Conservation (phyloP, 148 eudicot genomes). For the Chenopodium quinoa region DNA sequence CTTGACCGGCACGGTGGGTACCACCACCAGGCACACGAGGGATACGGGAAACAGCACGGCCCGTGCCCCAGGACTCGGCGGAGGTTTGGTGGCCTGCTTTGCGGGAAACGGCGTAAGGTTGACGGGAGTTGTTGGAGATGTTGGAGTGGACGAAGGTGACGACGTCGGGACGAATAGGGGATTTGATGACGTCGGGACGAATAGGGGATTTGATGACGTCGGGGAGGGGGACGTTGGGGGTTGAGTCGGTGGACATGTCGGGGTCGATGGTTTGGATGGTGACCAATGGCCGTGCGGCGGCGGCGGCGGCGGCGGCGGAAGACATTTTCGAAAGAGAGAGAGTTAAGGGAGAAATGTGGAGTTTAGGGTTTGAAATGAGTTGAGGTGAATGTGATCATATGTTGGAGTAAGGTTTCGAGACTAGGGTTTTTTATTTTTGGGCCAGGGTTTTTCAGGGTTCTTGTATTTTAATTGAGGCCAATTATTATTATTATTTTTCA, state of each 20-base stretch:
- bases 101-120: slow-evolving; percentile 44
- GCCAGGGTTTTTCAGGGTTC: no score
- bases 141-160: slow-evolving; percentile 40
- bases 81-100: slow-evolving; percentile 44
- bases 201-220: slow-evolving; percentile 42
- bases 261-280: slow-evolving; percentile 35
- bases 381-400: no score
- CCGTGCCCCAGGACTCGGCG: slow-evolving; percentile 50
- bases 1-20: slow-evolving; percentile 42
- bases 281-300: slow-evolving; percentile 41
- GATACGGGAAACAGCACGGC: slow-evolving; percentile 45
- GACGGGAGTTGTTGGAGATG: slow-evolving; percentile 41
- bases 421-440: no score
- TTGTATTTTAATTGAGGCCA: no score
- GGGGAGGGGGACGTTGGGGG: slow-evolving; percentile 31
- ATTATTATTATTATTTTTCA: no score
- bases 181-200: slow-evolving; percentile 41
- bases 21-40: slow-evolving; percentile 43
- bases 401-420: no score
- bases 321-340: slow-evolving; percentile 21
- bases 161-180: slow-evolving; percentile 41
- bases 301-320: slow-evolving; percentile 14
- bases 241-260: slow-evolving; percentile 39
- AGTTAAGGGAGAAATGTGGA: no score
- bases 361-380: no score